Evolutionary conservation across 1,284 basidiomycete genomes (phyloP).

Genomic region (Moniliella sp.): DNA sequence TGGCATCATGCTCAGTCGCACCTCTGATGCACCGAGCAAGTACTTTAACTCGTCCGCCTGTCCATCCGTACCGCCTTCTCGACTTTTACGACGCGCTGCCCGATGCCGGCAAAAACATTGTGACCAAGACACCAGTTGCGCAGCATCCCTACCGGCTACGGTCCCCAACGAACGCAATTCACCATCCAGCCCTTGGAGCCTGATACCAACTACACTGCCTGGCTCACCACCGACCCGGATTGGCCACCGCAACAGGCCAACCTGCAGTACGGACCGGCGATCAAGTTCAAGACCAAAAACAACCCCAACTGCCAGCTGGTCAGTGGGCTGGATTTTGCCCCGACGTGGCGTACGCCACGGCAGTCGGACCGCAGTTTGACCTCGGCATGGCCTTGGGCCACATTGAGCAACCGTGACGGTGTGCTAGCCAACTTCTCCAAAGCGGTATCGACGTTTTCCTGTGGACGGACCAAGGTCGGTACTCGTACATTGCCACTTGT

Average conservation of each 20-base stretch:
- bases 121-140: slow-evolving; percentile 15
- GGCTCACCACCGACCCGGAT: slow-evolving; percentile 20
- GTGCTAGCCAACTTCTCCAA: slow-evolving; percentile 32
- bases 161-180: slow-evolving; percentile 8
- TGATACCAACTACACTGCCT: slow-evolving; percentile 34
- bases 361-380: slow-evolving; percentile 23
- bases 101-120: slow-evolving; percentile 1
- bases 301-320: too few relatives aligned
- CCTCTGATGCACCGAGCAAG: slow-evolving; percentile 9
- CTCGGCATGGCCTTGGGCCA: slow-evolving; percentile 16
- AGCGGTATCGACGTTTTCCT: slow-evolving; percentile 36
- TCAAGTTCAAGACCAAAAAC: slow-evolving; percentile 32
- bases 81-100: slow-evolving; percentile 2
- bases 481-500: slow-evolving; percentile 35
- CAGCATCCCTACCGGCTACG: slow-evolving; percentile 5
- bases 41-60: slow-evolving; percentile 31
- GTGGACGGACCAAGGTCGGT: slow-evolving; percentile 33
- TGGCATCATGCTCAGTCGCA: slow-evolving; percentile 8
- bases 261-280: slow-evolving; percentile 9
- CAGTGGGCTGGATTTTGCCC: too few relatives aligned
- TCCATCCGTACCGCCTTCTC: slow-evolving; percentile 14
- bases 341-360: slow-evolving; percentile 36
- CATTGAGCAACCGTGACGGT: slow-evolving; percentile 24
- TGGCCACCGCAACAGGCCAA: slow-evolving; percentile 4
- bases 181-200: slow-evolving; percentile 13